Conservation (phyloP, 2,329 filamentous ascomycete species). For the Colletotrichum acutatum region DNA sequence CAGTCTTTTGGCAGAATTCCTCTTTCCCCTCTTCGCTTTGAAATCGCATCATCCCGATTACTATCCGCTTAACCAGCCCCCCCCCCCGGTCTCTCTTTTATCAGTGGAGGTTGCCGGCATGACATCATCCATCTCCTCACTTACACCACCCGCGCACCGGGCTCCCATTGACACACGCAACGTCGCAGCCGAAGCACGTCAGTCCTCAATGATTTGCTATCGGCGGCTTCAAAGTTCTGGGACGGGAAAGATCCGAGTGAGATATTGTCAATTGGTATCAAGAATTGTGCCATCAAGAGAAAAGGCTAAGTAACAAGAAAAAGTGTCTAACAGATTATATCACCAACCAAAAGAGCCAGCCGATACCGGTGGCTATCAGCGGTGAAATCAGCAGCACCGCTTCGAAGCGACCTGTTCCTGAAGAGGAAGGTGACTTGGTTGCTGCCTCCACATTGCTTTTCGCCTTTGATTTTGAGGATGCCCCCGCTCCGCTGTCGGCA, state of each 20-base stretch:
- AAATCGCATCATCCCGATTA: conserved; percentile 20
- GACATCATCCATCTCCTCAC: conserved; percentile 34
- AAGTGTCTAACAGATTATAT: not conserved
- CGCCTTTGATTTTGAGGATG: not conserved
- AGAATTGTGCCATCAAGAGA: not conserved
- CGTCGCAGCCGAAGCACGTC: conserved; percentile 16
- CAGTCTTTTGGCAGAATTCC: not conserved
- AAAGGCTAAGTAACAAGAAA: not conserved
- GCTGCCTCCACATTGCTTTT: not conserved
- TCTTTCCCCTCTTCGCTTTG: not conserved
- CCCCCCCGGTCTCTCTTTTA: not conserved
- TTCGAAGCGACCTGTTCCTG: not conserved
- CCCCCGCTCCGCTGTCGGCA: not conserved
- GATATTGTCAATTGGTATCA: not conserved
- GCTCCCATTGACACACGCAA: conserved; percentile 3
- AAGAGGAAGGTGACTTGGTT: conserved; percentile 16
- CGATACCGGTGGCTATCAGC: not conserved
- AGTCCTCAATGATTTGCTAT: not conserved
- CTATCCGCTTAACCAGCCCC: not conserved
- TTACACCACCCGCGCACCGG: conserved; percentile 15
- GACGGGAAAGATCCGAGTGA: not conserved
- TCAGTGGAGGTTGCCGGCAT: conserved; percentile 2
- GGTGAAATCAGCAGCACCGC: not conserved
- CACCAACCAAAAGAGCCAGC: not conserved
- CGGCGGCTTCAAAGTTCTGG: not conserved